Evolutionary conservation across 805 yeast species (phyloP).

Genomic region (Wickerhamiella azymoides): DNA sequence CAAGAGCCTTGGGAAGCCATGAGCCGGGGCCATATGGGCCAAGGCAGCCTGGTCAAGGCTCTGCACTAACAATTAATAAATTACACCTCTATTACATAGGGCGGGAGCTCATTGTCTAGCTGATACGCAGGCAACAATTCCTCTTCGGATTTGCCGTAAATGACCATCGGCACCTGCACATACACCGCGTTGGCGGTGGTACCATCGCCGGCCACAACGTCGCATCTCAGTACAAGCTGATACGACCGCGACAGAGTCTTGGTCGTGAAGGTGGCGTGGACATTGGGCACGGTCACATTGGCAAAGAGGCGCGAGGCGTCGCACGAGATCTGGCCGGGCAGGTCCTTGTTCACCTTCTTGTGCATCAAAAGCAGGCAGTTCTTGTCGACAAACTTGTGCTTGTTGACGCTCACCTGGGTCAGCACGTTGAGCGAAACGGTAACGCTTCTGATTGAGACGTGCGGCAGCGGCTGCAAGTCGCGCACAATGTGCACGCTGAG

Average conservation of each 20-base stretch:
- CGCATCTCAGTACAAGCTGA: not conserved
- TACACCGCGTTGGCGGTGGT: not conserved
- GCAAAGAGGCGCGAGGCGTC: not conserved
- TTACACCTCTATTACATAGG: not conserved
- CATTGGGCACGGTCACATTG: not conserved
- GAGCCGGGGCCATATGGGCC: too few species aligned
- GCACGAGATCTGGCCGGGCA: constrained; percentile 1
- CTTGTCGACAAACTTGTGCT: constrained; percentile 3
- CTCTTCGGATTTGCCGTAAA: not conserved
- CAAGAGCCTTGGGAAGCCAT: too few species aligned
- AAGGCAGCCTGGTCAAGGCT: too few species aligned
- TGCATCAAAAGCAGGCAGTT: not conserved
- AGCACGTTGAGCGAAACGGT: not conserved
- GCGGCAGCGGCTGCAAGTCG: constrained; percentile 1
- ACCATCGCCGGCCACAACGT: not conserved
- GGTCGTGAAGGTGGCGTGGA: not conserved
- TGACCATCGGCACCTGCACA: not conserved
- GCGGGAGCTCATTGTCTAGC: not conserved
- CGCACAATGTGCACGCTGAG: not conserved
- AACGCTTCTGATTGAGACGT: not conserved
- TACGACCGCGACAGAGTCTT: constrained; percentile 3
- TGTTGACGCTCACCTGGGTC: constrained; percentile 2
- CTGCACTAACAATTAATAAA: not conserved
- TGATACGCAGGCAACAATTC: constrained; percentile 1
- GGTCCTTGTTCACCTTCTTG: not conserved